Evolutionary conservation across 2,329 filamentous ascomycete genomes (phyloP).

Genomic region (Sclerotinia spermophila): DNA sequence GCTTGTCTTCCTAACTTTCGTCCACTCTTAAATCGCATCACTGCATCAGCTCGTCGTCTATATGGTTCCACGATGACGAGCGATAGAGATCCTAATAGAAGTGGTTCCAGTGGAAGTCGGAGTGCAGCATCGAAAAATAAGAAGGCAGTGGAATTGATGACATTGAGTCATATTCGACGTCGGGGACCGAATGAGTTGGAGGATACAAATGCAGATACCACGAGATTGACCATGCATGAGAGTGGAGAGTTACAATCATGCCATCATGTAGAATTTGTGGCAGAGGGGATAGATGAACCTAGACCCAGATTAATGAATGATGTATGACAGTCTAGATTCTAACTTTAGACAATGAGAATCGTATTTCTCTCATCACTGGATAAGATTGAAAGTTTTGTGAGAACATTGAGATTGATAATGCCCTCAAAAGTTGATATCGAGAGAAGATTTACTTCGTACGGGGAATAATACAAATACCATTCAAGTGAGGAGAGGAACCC

Average conservation of each 20-base stretch:
- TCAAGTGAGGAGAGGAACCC: too few species aligned
- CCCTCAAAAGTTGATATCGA: neutral
- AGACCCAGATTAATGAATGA: neutral
- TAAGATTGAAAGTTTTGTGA: neutral
- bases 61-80: constrained; percentile 12
- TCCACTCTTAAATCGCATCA: constrained; percentile 18
- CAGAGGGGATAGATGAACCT: neutral
- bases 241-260: constrained; percentile 4
- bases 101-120: neutral
- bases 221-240: constrained; percentile 1
- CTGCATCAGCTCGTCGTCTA: constrained; percentile 6
- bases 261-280: neutral
- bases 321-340: neutral
- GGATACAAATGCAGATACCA: constrained; percentile 11
- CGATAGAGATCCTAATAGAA: neutral
- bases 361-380: neutral
- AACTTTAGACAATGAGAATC: neutral
- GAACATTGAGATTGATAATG: neutral
- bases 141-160: neutral
- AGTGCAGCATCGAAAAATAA: constrained; percentile 10
- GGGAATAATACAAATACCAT: neutral
- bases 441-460: neutral
- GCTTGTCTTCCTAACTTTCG: constrained; percentile 22
- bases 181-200: neutral
- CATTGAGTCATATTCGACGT: neutral